Evolutionary conservation across 371 early-diverging fungal genomes (phyloP), one percentile per base, ranked within the genome.

Genomic region (Rhizopus microsporus): DNA sequence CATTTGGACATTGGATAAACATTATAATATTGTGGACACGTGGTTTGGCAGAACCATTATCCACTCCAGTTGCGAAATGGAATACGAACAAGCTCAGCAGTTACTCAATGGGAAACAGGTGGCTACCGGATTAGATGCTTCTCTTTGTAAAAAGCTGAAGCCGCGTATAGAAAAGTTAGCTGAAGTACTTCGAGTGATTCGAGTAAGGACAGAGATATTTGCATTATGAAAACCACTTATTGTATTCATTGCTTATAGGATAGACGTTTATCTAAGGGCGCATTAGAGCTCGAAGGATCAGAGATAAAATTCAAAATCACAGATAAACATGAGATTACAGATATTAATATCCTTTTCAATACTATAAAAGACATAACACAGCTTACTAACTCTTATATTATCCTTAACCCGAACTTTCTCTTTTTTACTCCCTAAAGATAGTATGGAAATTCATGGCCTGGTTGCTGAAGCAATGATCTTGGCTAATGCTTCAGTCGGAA

Each of bases 381-480:
- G 54, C 73, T 13, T 68, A 72, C 42, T 32, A 35, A 44, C 9
- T 51, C 1, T 51, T 57, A 54, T 31, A 47, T 45, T 13, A 60
- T 47, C 57, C 66, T 72, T 68, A 58, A 72, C 69, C 31, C 15
- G 39, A 29, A 7, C 16, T 35, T 39, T 48, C 9, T 47, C 34
- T 59, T 13, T 40, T 63, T 62, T 63, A 76, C 75, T 89, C 30
- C 87, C 93, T 2, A 94, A 95, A 62, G 77, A 85, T 53, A 75
- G 88, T 12, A 82, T 91, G 68, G 95, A 95, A 59, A 92, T 97
- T 12, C 95, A 98, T 74, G 88, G 89, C 6, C 77, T 99, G 8
- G 94, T 99, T 29, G 99, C 99, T 62, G 99, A 99, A 75, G 96
- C 98, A 56, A 99, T 99, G 99, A 86, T 99, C 60, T 81, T 99